Percentiles rank a stretch among this genome's conserved stretches.
phyloP scores from a whole-genome alignment of 1,284 basidiomycete species.

The Malassezia obtusa region DNA sequence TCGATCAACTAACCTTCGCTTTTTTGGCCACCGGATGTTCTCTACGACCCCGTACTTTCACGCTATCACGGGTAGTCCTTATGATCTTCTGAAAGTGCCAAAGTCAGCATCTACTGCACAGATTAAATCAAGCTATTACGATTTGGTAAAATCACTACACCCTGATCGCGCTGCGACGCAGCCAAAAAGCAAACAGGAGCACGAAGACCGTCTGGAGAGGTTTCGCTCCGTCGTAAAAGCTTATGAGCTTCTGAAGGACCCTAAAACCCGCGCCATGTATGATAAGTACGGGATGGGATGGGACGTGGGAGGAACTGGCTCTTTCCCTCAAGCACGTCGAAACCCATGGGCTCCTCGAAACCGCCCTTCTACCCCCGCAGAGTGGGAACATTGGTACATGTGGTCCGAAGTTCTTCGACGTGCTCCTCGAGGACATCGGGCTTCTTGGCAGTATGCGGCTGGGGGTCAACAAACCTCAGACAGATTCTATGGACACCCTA shows the following conservation, averaged over 20 bases:
- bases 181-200: not conserved
- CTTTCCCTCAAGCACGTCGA: no score
- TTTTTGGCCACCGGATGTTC: no score
- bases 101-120: constrained; percentile 2
- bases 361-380: not conserved
- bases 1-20: no score
- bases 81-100: constrained; percentile 1
- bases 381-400: constrained; percentile 16
- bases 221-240: constrained; percentile 12
- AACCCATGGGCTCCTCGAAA: not conserved
- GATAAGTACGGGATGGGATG: constrained; percentile 12
- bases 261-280: constrained; percentile 1
- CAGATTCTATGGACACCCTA: constrained; percentile 4
- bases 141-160: constrained; percentile 10
- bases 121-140: constrained; percentile 14
- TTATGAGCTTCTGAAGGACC: constrained; percentile 12
- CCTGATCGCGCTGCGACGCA: not conserved
- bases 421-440: not conserved
- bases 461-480: not conserved
- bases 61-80: not conserved
- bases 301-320: not conserved
- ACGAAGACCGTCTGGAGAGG: constrained; percentile 4
- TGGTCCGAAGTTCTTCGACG: constrained; percentile 15
- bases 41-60: no score
- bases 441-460: constrained; percentile 6